phyloP scores from a whole-genome alignment of 2,329 filamentous ascomycete species.

The Celoporthe dispersa region DNA sequence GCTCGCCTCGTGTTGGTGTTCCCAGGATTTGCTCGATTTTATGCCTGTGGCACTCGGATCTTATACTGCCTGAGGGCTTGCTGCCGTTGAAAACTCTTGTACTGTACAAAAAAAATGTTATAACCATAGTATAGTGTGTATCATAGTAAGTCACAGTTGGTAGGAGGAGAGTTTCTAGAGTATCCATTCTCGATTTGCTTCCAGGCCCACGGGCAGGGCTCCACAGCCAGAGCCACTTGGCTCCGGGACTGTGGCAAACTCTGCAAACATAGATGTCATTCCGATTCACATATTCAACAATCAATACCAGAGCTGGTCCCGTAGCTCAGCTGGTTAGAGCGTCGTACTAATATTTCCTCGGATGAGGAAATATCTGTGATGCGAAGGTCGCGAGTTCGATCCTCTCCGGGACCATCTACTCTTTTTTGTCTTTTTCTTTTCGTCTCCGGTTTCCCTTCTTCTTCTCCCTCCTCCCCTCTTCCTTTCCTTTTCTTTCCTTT shows the following conservation, averaged over 20 bases:
- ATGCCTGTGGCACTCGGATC: not conserved
- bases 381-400: conserved; percentile 28
- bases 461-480: too few species aligned
- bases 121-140: too few species aligned
- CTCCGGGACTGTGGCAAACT: not conserved
- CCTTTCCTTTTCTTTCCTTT: too few species aligned
- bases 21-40: not conserved
- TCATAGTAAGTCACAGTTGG: too few species aligned
- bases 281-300: not conserved
- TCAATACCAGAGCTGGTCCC: conserved; percentile 21
- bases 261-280: not conserved
- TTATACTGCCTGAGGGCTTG: too few species aligned
- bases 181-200: not conserved
- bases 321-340: conserved; percentile 29
- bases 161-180: too few species aligned
- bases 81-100: too few species aligned
- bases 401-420: conserved; percentile 1
- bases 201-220: not conserved
- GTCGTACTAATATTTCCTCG: conserved; percentile 25
- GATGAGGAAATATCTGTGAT: conserved; percentile 11
- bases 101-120: too few species aligned
- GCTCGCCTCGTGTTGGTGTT: not conserved
- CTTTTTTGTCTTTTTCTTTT: not conserved
- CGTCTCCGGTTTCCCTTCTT: too few species aligned
- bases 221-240: not conserved